phyloP scores from a whole-genome alignment of 805 yeast genomes.

The Lipomyces orientalis region DNA sequence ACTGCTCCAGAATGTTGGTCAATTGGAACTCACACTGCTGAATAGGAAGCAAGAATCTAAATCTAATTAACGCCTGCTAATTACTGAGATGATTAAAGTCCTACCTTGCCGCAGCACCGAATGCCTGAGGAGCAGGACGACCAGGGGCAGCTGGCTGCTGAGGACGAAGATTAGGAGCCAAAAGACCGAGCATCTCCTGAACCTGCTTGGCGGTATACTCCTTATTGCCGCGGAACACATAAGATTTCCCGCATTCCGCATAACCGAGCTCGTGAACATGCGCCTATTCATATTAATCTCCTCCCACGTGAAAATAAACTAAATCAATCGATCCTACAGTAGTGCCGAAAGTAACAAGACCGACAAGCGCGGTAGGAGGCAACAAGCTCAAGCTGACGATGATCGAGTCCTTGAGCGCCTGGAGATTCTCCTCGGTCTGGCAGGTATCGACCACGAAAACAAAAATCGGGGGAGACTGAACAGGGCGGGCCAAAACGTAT shows the following conservation, averaged over 20 bases:
- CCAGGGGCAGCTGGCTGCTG: slow-evolving; percentile 33
- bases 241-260: slow-evolving; percentile 71
- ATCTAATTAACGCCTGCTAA: not conserved
- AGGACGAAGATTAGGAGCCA: slow-evolving; percentile 37
- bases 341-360: slow-evolving; percentile 86
- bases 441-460: slow-evolving; percentile 86
- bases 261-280: slow-evolving; percentile 84
- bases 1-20: slow-evolving; percentile 75
- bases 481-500: slow-evolving; percentile 81
- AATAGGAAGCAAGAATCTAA: slow-evolving; percentile 72
- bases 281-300: slow-evolving; percentile 47
- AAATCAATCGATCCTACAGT: slow-evolving; percentile 48
- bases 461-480: slow-evolving; percentile 82
- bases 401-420: slow-evolving; percentile 80
- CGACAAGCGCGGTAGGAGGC: slow-evolving; percentile 89
- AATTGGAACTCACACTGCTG: slow-evolving; percentile 83
- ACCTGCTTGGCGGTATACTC: slow-evolving; percentile 67
- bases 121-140: slow-evolving; percentile 32
- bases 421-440: slow-evolving; percentile 85
- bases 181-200: slow-evolving; percentile 65
- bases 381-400: slow-evolving; percentile 74
- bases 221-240: slow-evolving; percentile 86
- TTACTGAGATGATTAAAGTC: not conserved
- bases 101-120: slow-evolving; percentile 42
- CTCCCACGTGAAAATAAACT: not conserved